Conservation (phyloP, 2,329 filamentous ascomycete genomes). For the Blastomyces parvus region DNA sequence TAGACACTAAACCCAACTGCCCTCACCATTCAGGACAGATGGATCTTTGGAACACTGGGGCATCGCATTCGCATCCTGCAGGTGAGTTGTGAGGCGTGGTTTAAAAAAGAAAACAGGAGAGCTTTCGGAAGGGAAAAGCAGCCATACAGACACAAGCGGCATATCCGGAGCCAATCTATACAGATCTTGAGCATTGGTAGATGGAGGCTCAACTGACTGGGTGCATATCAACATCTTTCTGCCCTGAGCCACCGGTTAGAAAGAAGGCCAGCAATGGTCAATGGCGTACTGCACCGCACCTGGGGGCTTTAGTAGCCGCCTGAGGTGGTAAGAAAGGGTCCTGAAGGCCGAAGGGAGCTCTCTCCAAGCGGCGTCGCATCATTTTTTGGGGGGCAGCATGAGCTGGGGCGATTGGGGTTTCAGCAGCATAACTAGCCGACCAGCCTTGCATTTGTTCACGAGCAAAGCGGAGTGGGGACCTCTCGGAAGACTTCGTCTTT, state of each 20-base stretch:
- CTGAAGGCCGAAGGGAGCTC: neutral
- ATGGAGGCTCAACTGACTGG: neutral
- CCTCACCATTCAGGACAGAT: too few relatives aligned
- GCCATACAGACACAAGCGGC: neutral
- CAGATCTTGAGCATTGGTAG: neutral
- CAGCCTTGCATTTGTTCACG: neutral
- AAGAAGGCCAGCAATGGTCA: neutral
- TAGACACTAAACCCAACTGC: too few relatives aligned
- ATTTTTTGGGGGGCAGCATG: neutral
- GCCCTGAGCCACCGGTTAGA: neutral
- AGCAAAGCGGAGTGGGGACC: too few relatives aligned
- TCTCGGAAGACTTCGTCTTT: neutral
- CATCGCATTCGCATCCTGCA: too few relatives aligned
- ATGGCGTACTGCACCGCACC: too few relatives aligned
- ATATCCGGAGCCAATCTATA: neutral
- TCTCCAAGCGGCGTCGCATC: neutral
- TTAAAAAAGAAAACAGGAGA: too few relatives aligned
- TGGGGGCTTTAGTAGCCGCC: neutral
- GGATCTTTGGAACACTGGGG: too few relatives aligned
- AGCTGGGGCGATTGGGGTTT: neutral
- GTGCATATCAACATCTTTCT: too few relatives aligned
- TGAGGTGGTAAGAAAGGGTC: neutral
- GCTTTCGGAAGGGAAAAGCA: too few relatives aligned
- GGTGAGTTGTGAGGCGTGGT: too few relatives aligned
- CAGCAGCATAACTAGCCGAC: neutral